These are phyloP conservation scores for Talaromyces stipitatus DNA, from an alignment of 495 filamentous ascomycete species.

Conservation along the genomic window DNA sequence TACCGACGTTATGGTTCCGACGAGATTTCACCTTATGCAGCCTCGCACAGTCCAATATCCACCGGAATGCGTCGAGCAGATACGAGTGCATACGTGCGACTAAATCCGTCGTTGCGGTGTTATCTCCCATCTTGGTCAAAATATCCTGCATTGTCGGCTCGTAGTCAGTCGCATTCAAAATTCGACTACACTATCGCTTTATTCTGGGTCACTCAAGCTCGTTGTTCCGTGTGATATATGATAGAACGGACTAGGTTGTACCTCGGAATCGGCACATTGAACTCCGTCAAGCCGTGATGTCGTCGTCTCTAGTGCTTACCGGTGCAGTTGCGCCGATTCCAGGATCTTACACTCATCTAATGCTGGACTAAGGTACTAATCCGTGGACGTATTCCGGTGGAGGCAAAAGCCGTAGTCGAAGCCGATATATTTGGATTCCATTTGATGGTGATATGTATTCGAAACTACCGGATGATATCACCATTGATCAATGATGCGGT, in stretches of 20 bases:
- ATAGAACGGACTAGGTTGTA: background rate
- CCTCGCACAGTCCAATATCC: background rate
- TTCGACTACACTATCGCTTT: background rate
- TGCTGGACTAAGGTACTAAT: background rate
- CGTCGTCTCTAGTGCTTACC: background rate
- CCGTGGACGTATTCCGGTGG: background rate
- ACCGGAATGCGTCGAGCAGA: too few species aligned
- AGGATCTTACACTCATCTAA: background rate
- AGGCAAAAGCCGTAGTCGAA: background rate
- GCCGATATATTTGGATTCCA: too few species aligned
- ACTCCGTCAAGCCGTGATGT: background rate
- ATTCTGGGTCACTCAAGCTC: background rate
- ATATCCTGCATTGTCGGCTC: background rate
- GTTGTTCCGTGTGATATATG: background rate
- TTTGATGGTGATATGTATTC: background rate
- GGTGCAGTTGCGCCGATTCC: background rate
- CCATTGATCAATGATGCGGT: background rate
- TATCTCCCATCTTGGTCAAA: background rate
- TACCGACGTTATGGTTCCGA: background rate
- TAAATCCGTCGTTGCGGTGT: background rate
- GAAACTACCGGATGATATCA: background rate
- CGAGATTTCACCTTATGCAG: background rate
- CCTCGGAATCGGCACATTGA: background rate
- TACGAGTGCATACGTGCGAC: too few species aligned
- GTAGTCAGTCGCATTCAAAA: background rate